Evolutionary conservation across 768 basidiomycete species (phyloP), one percentile per base, ranked within the genome.

Genomic region (Russula ochroleuca): DNA sequence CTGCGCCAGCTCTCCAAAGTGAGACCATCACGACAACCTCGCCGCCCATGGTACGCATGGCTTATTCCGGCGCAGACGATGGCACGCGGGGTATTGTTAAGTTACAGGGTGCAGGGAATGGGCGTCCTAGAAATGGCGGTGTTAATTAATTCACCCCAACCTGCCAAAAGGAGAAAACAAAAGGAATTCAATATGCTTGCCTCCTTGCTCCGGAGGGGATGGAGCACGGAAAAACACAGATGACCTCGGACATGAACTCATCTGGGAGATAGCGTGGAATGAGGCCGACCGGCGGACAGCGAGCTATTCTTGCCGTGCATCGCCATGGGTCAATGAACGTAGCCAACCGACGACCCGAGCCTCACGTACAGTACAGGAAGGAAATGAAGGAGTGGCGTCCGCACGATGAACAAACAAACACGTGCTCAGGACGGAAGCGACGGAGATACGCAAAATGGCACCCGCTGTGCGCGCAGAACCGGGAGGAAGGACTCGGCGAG

Each of bases 161-260:
- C 40, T 45, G 37, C 23, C 28, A 53, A 55, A 48, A 48, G 31
- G n/a, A 53, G 33, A 47, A 47, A 47, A 47, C n/a, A 21, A 47
- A 47, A 21, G 21, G 40, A 17, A n/a, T 31, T 8, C 19, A 28
- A 53, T 31, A 35, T 5, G 17, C 45, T 23, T 56, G 31, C 9
- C 9, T 21, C n/a, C 43, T 35, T 35, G 35, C 19, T 49, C 49
- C 59, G 45, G 50, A 21, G 28, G 43, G 43, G 9, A 21, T 21
- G 11, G 21, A 47, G 45, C 21, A 47, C 11, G 49, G 41, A n/a
- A 17, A n/a, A 19, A 31, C 33, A 33, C 14, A 59, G 45, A 55
- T 53, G 58, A 55, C 11, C 40, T 31, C 58, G 64, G 64, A 61
- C 59, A 65, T 65, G 64, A 65, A 56, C 40, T 61, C 54, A 61